Base-by-base conservation (phyloP, 164 flowering plant species). In the Litsea cubeba region DNA sequence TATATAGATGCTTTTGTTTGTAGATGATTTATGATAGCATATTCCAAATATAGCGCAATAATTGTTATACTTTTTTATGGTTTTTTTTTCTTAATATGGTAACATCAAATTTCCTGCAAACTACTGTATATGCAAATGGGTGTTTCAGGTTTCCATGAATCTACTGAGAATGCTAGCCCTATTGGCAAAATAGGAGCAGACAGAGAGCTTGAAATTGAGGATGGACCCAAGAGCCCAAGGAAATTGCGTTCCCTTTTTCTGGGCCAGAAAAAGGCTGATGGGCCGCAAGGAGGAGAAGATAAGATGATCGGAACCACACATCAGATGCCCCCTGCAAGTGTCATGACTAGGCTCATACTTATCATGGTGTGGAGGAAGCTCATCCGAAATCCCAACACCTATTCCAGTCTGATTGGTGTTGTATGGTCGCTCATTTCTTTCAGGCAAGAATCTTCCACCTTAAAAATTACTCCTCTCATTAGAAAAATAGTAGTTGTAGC, bases 351-450 rank as follows among this genome's bases (percentile, higher is more conserved):
- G 69, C 87, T 92, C 50, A 88, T 92, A 2, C 86, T 90, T 11
- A 89, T 89, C 79, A 90, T 92, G 97, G 97, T 92, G 6, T 92
- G 97, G 97, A 86, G 93, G 77, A 92, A 90, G 81, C 93, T 92
- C 70, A 90, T 92, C 23, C 74, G 97, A 64, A 92, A 92, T 72
- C 95, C 97, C 23, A 92, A 90, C 87, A 90, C 95, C 3, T 92
- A 92, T 58, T 79, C 97, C 3, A 92, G 97, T 65, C 80, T 89
- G 30, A 3, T 89, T 0, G 97, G 97, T 22, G 62, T 92, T 3
- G 63, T 76, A 1, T 92, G 97, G 95, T 90, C 97, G 35, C 88
- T 92, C 71, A 66, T 92, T 0, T 84, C 95, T 12, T 90, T 72
- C 87, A 88, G 87, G 94, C 88, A 81, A 24, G 40, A 46, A 24